Conservation (phyloP, 1,284 basidiomycete genomes). For the Boletus smithii region DNA sequence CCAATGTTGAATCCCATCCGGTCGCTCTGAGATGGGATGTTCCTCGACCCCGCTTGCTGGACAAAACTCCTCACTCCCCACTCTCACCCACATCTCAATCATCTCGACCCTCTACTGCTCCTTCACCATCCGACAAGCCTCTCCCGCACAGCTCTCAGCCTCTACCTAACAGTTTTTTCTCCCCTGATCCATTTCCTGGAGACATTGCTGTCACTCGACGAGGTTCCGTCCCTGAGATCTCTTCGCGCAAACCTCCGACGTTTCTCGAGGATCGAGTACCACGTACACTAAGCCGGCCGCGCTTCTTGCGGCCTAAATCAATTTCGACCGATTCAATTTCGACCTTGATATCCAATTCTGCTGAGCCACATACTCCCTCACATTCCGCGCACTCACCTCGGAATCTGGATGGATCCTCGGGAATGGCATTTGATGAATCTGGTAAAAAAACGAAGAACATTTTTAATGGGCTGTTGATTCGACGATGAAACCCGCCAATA, state of each 20-base stretch:
- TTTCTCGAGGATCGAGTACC: constrained; percentile 21
- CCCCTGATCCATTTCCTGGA: constrained; percentile 1
- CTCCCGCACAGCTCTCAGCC: background rate
- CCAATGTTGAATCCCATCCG: constrained; percentile 13
- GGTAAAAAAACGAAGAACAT: constrained; percentile 28
- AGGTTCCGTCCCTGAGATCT: constrained; percentile 33
- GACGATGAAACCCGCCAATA: constrained; percentile 28
- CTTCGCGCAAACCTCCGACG: constrained; percentile 7
- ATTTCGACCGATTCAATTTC: constrained; percentile 32
- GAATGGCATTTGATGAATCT: constrained; percentile 21
- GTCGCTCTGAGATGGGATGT: constrained; percentile 19
- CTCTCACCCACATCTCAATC: constrained; percentile 25
- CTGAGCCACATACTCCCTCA: constrained; percentile 10
- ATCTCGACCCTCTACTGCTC: constrained; percentile 15
- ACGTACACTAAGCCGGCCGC: constrained; percentile 18
- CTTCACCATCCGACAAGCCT: constrained; percentile 12
- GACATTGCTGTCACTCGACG: constrained; percentile 21
- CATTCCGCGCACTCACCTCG: constrained; percentile 4
- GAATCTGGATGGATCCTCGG: constrained; percentile 8
- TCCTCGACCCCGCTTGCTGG: constrained; percentile 1
- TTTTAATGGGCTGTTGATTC: constrained; percentile 31
- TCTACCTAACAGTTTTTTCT: background rate
- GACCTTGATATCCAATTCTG: constrained; percentile 17
- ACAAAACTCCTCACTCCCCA: constrained; percentile 9
- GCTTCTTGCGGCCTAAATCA: constrained; percentile 32